Evolutionary conservation across 1,139 yeast species (phyloP).

Genomic region (Casaregolazyma suthepensis): DNA sequence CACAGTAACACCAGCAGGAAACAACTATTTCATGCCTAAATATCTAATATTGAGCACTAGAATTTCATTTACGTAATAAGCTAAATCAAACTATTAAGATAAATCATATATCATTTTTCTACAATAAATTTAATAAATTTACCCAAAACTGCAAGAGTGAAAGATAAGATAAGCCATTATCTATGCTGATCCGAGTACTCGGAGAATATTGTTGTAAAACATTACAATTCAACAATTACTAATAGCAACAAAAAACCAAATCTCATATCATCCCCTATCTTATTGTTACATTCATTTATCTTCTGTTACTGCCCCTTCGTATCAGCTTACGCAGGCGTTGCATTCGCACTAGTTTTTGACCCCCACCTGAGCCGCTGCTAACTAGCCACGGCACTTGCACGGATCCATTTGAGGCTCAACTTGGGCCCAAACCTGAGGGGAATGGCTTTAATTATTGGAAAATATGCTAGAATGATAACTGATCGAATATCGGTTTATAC

Average conservation of each 20-base stretch:
- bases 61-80: too few relatives aligned
- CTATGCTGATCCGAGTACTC: not conserved
- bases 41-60: too few relatives aligned
- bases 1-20: too few relatives aligned
- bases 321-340: too few relatives aligned
- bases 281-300: too few relatives aligned
- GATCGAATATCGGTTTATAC: not conserved
- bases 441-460: not conserved
- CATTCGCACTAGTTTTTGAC: not conserved
- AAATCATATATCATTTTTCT: not conserved
- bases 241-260: too few relatives aligned
- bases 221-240: not conserved
- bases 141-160: not conserved
- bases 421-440: not conserved
- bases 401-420: not conserved
- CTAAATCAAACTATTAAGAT: too few relatives aligned
- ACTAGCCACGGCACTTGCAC: not conserved
- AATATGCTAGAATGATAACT: not conserved
- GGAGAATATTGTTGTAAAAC: not conserved
- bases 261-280: too few relatives aligned
- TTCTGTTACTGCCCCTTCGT: too few relatives aligned
- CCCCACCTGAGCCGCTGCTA: not conserved
- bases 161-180: not conserved
- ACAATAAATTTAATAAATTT: not conserved
- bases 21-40: too few relatives aligned